Evolutionary conservation across 805 yeast genomes (phyloP).

Genomic region (Myxozyma monticola): DNA sequence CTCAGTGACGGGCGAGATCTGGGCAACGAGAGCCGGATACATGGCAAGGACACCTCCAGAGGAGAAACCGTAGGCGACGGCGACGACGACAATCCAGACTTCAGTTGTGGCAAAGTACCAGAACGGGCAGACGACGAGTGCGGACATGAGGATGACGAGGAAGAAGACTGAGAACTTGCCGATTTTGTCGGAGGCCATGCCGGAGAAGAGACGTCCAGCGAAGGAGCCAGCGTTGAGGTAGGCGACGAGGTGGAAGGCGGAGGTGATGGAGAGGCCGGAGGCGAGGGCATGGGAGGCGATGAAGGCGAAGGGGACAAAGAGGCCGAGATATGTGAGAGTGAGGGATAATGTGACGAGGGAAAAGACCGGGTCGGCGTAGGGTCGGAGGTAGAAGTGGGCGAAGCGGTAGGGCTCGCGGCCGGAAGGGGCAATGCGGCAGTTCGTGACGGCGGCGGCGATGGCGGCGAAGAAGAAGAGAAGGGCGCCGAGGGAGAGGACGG

Average conservation of each 20-base stretch:
- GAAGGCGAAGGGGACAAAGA: slow-evolving; percentile 41
- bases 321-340: slow-evolving; percentile 36
- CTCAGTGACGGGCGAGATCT: slow-evolving; percentile 34
- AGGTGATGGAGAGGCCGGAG: slow-evolving; percentile 27
- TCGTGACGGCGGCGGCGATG: slow-evolving; percentile 33
- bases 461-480: slow-evolving; percentile 41
- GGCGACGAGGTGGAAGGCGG: slow-evolving; percentile 38
- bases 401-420: slow-evolving; percentile 26
- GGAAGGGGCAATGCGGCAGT: slow-evolving; percentile 34
- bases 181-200: slow-evolving; percentile 47
- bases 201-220: slow-evolving; percentile 54
- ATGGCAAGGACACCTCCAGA: slow-evolving; percentile 41
- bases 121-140: slow-evolving; percentile 37
- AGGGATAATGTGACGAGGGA: slow-evolving; percentile 34
- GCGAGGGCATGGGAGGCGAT: slow-evolving; percentile 37
- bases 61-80: slow-evolving; percentile 38
- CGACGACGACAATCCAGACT: slow-evolving; percentile 32
- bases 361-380: slow-evolving; percentile 37
- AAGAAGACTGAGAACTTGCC: slow-evolving; percentile 49
- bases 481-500: slow-evolving; percentile 51
- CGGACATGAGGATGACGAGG: slow-evolving; percentile 37
- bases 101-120: slow-evolving; percentile 16
- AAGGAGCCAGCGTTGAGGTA: slow-evolving; percentile 43
- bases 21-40: slow-evolving; percentile 39
- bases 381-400: slow-evolving; percentile 27